Base-by-base conservation (phyloP, 306 rosid genomes). In the Cucurbita argyrosperma region DNA sequence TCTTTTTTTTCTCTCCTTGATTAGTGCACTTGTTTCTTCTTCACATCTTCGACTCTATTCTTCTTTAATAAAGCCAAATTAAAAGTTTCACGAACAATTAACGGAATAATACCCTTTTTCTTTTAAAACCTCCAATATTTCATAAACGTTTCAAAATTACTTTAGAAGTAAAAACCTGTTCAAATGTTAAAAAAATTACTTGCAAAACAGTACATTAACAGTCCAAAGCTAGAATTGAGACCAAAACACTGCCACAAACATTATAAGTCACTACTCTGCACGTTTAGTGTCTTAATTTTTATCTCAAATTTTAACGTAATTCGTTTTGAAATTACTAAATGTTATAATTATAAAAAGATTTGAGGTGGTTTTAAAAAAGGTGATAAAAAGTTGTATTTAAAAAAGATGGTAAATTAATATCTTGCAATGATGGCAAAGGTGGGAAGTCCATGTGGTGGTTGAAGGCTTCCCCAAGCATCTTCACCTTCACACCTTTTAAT, bases 1-100 rank as follows among this genome's bases (percentile, higher is more conserved):
- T 37, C 7, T 50, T 50, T 67, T 67, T 40, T 40, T 67, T 4
- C 74, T 58, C 71, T 55, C 74, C 64, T 18, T 69, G 52, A 74
- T 71, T 43, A 21, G 55, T 67, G 73, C 73, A 38, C 42, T 55
- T 14, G 43, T 57, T 71, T 40, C 64, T 50, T 50, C 51, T 74
- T 63, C 23, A 76, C 43, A 80, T 80, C 78, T 64, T 82, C 79
- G 85, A 82, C 80, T 78, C 58, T 15, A 67, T 46, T 56, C 64
- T 49, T 61, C 56, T 73, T 40, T 55, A 21, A 43, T 65, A 65
- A 65, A 65, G 71, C 53, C 38, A 63, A 4, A 63, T 16, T 16
- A 45, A 65, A 65, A 65, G 71, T 10, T 23, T 23, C 26, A 23
- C 26, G 1, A 23, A 23, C 26, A 23, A 23, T 0, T 23, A 0